phyloP scores from a whole-genome alignment of 2,329 filamentous ascomycete species.

The Trichoderma oligosporum region DNA sequence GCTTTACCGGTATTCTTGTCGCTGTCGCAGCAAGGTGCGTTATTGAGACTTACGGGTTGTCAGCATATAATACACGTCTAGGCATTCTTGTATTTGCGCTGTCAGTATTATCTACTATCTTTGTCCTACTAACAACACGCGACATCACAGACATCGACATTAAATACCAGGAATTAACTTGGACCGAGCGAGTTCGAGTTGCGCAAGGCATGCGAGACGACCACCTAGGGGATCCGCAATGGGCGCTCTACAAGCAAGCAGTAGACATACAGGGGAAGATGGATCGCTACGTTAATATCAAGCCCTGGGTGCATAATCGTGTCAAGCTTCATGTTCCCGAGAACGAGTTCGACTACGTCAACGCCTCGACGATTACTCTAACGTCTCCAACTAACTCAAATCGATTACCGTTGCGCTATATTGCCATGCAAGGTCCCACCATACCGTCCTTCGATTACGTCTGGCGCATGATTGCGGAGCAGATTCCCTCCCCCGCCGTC shows the following conservation, averaged over 20 bases:
- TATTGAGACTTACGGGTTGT: no score
- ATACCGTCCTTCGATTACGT: constrained; percentile 71
- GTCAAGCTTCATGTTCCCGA: constrained; percentile 75
- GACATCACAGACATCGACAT: constrained; percentile 42
- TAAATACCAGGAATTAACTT: constrained; percentile 52
- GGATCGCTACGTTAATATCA: constrained; percentile 87
- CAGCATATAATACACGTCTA: no score
- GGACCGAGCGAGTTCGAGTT: constrained; percentile 50
- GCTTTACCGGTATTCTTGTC: constrained; percentile 40
- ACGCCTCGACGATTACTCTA: constrained; percentile 69
- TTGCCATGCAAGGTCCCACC: constrained; percentile 92
- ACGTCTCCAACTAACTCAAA: constrained; percentile 39
- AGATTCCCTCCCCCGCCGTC: constrained; percentile 66
- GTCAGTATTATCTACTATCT: neutral
- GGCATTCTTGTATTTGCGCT: neutral
- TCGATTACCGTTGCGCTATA: constrained; percentile 59
- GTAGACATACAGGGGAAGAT: constrained; percentile 39
- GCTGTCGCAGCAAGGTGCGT: constrained; percentile 37
- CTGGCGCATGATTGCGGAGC: constrained; percentile 93
- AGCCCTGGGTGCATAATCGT: constrained; percentile 83
- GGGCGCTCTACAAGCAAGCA: constrained; percentile 36
- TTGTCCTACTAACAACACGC: constrained; percentile 16
- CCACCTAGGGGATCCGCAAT: constrained; percentile 31
- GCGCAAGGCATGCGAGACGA: constrained; percentile 39
- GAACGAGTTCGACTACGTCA: constrained; percentile 73